Conservation (phyloP, 768 basidiomycete genomes). For the Infundibulicybe gibba region DNA sequence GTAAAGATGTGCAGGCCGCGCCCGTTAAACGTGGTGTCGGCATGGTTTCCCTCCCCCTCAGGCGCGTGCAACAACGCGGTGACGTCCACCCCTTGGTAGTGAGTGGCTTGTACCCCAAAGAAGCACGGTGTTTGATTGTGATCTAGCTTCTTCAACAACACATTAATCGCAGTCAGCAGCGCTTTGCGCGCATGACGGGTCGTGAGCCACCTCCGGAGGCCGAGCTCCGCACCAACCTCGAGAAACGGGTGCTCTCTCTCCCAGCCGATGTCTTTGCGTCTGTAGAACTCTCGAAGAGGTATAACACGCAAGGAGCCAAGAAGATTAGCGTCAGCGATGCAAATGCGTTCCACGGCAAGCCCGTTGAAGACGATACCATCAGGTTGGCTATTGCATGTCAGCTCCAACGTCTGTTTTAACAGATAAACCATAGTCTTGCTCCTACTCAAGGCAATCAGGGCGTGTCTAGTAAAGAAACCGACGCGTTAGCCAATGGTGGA, state of each 20-base stretch:
- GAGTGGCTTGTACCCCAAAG: conserved; percentile 10
- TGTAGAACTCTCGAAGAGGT: conserved; percentile 31
- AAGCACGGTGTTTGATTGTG: not conserved
- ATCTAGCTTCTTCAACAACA: conserved; percentile 50
- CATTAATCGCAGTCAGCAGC: conserved; percentile 60
- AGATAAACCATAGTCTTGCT: too few relatives aligned
- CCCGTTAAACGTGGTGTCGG: conserved; percentile 32
- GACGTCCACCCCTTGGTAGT: conserved; percentile 34
- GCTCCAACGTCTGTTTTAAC: too few relatives aligned
- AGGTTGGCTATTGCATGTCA: too few relatives aligned
- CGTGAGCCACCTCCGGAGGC: conserved; percentile 44
- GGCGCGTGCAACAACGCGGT: conserved; percentile 25
- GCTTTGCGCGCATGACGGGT: conserved; percentile 69
- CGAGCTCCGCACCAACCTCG: conserved; percentile 41
- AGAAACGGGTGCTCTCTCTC: conserved; percentile 43
- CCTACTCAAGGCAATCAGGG: too few relatives aligned
- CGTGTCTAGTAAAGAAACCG: not conserved
- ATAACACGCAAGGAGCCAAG: conserved; percentile 21
- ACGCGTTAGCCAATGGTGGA: conserved; percentile 38
- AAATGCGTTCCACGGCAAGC: too few relatives aligned
- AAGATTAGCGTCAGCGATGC: too few relatives aligned
- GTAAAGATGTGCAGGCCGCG: conserved; percentile 35
- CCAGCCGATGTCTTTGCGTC: conserved; percentile 20
- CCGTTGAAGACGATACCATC: too few relatives aligned
- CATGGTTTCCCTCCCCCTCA: conserved; percentile 40